Conservation (phyloP, 2,329 filamentous ascomycete species). For the Aspergillus niger region DNA sequence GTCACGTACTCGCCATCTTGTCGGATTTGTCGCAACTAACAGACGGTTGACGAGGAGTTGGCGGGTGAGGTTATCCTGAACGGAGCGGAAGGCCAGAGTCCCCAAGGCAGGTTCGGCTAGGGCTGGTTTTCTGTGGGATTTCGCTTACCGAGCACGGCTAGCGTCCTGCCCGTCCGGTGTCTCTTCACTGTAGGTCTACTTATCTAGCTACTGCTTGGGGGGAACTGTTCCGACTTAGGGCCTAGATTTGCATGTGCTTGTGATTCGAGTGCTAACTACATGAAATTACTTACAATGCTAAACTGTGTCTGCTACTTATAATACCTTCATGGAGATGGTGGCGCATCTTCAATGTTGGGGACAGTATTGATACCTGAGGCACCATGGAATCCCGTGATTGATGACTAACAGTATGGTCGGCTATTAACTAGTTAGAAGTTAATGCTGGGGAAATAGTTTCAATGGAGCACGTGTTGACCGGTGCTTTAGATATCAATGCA, state of each 20-base stretch:
- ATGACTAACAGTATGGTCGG: background rate
- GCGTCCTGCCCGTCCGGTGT: constrained; percentile 13
- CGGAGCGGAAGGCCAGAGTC: constrained; percentile 32
- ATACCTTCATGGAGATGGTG: background rate
- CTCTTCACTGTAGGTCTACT: background rate
- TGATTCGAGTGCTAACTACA: no score
- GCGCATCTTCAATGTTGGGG: background rate
- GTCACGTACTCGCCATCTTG: constrained; percentile 51
- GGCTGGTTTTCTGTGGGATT: constrained; percentile 44
- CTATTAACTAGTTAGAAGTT: no score
- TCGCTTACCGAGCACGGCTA: constrained; percentile 40
- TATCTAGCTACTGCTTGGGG: background rate
- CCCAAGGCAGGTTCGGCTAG: constrained; percentile 34
- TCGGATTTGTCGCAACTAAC: constrained; percentile 44
- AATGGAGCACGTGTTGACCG: background rate
- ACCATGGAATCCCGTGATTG: background rate
- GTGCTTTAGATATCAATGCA: no score
- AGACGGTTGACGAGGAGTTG: constrained; percentile 40
- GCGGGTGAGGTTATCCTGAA: constrained; percentile 41
- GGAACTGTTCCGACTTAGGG: background rate
- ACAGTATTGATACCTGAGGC: background rate
- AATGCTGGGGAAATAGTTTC: background rate
- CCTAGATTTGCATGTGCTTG: background rate
- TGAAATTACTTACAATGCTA: no score
- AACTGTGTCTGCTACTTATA: background rate